Evolutionary conservation across 108 stramenopile genomes (phyloP).

Genomic region (Fragilariopsis cylindrus): DNA sequence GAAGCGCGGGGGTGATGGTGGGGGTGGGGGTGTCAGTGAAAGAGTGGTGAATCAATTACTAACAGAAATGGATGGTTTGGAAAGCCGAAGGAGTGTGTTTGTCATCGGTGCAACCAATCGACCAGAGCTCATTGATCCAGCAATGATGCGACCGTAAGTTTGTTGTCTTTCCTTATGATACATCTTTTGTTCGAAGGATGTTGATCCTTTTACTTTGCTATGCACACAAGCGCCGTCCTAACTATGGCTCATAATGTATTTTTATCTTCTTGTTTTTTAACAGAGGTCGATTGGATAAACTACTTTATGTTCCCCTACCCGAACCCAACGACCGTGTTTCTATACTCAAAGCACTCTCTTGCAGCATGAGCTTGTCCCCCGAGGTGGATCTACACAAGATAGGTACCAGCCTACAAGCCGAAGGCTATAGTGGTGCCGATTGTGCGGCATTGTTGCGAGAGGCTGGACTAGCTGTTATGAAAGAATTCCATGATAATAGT

Average conservation of each 20-base stretch:
- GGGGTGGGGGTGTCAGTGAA: slow-evolving; percentile 92
- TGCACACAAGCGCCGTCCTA: not conserved
- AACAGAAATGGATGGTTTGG: slow-evolving; percentile 98
- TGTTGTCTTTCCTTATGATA: slow-evolving; percentile 2
- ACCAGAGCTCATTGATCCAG: slow-evolving; percentile 94
- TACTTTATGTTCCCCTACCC: slow-evolving; percentile 93
- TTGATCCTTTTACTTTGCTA: not conserved
- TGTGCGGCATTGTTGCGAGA: slow-evolving; percentile 87
- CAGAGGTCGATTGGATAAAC: slow-evolving; percentile 92
- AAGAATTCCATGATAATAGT: slow-evolving; percentile 34
- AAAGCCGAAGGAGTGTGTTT: slow-evolving; percentile 90
- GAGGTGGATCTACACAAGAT: slow-evolving; percentile 76
- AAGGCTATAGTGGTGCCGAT: slow-evolving; percentile 91
- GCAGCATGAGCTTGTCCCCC: slow-evolving; percentile 51
- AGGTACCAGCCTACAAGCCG: slow-evolving; percentile 64
- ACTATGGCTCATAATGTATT: not conserved
- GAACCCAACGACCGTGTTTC: slow-evolving; percentile 79
- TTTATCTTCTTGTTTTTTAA: slow-evolving; percentile 1
- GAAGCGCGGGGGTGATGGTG: slow-evolving; percentile 88
- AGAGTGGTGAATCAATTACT: slow-evolving; percentile 98
- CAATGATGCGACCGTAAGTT: slow-evolving; percentile 90
- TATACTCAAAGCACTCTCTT: slow-evolving; percentile 78
- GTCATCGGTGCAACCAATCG: slow-evolving; percentile 97
- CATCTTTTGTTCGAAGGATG: not conserved
- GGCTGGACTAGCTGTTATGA: slow-evolving; percentile 86